Evolutionary conservation across 306 rosid species (phyloP).

Genomic region (Neltuma alba): DNA sequence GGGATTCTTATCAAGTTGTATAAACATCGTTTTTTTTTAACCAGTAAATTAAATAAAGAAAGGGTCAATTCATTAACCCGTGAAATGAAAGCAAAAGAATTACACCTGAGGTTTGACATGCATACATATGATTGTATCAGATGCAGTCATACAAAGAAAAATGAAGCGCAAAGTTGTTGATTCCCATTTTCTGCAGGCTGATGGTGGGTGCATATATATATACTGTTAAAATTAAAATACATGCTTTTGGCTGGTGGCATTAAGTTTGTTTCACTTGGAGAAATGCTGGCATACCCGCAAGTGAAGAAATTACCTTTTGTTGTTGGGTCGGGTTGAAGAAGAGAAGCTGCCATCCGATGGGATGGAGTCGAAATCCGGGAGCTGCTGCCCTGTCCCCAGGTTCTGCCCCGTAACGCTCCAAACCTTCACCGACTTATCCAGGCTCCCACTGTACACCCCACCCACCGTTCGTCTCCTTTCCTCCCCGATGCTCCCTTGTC

Average conservation of each 20-base stretch:
- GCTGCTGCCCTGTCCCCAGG: conserved; percentile 29
- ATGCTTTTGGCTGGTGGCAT: background rate
- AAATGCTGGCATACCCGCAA: background rate
- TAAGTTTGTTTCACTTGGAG: background rate
- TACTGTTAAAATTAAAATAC: no score
- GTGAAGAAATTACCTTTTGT: conserved; percentile 29
- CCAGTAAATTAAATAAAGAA: background rate
- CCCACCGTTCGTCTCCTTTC: conserved; percentile 55
- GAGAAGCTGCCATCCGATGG: conserved; percentile 49
- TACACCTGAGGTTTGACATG: background rate
- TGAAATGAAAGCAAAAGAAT: background rate
- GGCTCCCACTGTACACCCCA: conserved; percentile 87
- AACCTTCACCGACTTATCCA: conserved; percentile 91
- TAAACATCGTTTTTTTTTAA: background rate
- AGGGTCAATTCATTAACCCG: background rate
- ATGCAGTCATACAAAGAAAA: background rate
- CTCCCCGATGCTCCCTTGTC: conserved; percentile 39
- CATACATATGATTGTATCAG: background rate
- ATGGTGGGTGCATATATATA: no score
- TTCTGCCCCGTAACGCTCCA: conserved; percentile 69
- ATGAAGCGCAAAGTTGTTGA: background rate
- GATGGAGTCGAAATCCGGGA: background rate
- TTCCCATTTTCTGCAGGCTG: no score
- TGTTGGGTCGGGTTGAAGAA: conserved; percentile 44
- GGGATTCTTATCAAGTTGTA: background rate